These are phyloP conservation scores for Macadamia tetraphylla DNA, from an alignment of 164 flowering plant genomes.

Conservation along the genomic window DNA sequence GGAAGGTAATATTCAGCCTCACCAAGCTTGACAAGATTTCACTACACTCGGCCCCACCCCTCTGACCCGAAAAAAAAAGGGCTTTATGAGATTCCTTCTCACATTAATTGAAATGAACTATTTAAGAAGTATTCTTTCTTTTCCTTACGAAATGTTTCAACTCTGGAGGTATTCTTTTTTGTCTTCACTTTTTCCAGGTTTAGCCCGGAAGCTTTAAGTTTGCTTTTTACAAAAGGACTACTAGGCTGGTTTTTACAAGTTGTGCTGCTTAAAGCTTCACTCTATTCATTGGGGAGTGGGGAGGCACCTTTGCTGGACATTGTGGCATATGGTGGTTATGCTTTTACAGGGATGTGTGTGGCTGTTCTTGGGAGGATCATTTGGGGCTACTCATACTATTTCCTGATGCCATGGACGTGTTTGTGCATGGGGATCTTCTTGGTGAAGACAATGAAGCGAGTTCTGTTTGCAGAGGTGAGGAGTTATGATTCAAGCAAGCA, in stretches of 20 bases:
- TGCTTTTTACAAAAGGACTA: constrained; percentile 33
- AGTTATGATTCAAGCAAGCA: constrained; percentile 32
- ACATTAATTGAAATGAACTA: too few species aligned
- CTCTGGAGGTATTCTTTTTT: neutral
- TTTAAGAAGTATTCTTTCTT: neutral
- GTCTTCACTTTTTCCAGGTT: constrained; percentile 26
- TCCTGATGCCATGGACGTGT: constrained; percentile 36
- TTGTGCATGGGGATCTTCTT: constrained; percentile 40
- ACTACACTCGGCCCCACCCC: too few species aligned
- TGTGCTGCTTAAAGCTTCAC: constrained; percentile 23
- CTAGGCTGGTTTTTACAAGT: constrained; percentile 40
- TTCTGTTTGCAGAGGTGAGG: constrained; percentile 35
- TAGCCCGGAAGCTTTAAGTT: constrained; percentile 42
- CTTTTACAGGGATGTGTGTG: constrained; percentile 38
- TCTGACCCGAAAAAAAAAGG: too few species aligned
- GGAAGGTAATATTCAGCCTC: constrained; percentile 37
- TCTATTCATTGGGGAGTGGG: constrained; percentile 34
- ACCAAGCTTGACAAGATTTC: neutral
- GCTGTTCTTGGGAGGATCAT: constrained; percentile 35
- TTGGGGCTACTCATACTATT: constrained; percentile 32
- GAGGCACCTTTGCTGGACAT: constrained; percentile 43
- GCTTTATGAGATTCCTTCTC: neutral
- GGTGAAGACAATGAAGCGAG: constrained; percentile 45
- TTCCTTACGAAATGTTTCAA: too few species aligned
- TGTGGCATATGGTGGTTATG: constrained; percentile 46